Evolutionary conservation across 257 asterid species (phyloP).

Genomic region (Echites panduratus): DNA sequence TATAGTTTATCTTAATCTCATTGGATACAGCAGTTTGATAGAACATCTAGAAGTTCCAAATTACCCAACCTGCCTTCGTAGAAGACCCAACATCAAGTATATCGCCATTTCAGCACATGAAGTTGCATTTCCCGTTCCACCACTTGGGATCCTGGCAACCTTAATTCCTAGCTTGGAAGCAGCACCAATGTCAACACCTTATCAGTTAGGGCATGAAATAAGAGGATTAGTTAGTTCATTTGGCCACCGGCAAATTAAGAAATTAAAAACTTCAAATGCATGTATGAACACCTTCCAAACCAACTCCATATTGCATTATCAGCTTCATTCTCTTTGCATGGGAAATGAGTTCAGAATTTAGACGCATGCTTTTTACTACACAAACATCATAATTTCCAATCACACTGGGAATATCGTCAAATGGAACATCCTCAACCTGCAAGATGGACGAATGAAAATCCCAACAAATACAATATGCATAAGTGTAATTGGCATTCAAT

Average conservation of each 20-base stretch:
- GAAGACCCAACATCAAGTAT: slow-evolving; percentile 88
- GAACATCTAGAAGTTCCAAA: slow-evolving; percentile 14
- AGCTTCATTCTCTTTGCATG: slow-evolving; percentile 78
- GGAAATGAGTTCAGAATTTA: slow-evolving; percentile 65
- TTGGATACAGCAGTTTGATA: not conserved
- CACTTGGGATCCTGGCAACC: slow-evolving; percentile 88
- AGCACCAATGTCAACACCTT: slow-evolving; percentile 80
- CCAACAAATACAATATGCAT: slow-evolving; percentile 1
- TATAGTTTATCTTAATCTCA: not conserved
- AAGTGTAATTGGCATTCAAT: not conserved
- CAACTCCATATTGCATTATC: slow-evolving; percentile 96
- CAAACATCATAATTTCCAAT: slow-evolving; percentile 76
- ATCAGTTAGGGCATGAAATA: not conserved
- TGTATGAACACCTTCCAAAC: slow-evolving; percentile 60
- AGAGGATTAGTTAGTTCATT: not conserved
- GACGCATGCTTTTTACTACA: slow-evolving; percentile 55
- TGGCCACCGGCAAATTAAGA: not conserved
- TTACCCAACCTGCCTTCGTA: slow-evolving; percentile 86
- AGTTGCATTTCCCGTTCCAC: slow-evolving; percentile 78
- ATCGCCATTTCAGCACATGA: slow-evolving; percentile 99
- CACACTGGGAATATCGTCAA: slow-evolving; percentile 51
- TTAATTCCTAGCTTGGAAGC: slow-evolving; percentile 80
- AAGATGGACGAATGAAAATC: not conserved
- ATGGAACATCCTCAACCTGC: slow-evolving; percentile 77
- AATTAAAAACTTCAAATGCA: not conserved